These are phyloP conservation scores for Yarrowia bubula DNA, from an alignment of 805 yeast species.

Conservation along the genomic window DNA sequence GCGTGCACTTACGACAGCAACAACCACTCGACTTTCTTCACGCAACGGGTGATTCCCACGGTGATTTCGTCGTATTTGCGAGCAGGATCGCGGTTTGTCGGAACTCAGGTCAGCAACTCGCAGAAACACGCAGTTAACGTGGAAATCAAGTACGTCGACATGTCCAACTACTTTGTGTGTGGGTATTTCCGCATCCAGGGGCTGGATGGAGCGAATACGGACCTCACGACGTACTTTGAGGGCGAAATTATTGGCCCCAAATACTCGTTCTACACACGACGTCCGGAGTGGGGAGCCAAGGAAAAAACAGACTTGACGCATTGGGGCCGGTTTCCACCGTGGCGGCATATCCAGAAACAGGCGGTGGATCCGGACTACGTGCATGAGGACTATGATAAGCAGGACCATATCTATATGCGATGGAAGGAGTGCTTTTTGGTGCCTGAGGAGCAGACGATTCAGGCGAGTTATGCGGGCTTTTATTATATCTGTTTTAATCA, in stretches of 20 bases:
- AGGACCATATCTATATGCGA: constrained; percentile 73
- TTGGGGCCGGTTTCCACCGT: constrained; percentile 59
- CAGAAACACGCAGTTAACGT: constrained; percentile 65
- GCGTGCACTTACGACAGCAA: constrained; percentile 7
- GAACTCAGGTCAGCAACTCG: constrained; percentile 69
- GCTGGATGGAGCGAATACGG: constrained; percentile 58
- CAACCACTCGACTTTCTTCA: constrained; percentile 20
- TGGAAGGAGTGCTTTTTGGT: constrained; percentile 91
- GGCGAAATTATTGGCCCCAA: constrained; percentile 66
- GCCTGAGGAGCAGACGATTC: constrained; percentile 67
- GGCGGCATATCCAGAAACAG: constrained; percentile 39
- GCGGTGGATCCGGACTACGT: constrained; percentile 37
- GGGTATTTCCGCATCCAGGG: constrained; percentile 66
- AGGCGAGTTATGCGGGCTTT: constrained; percentile 89
- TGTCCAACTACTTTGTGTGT: constrained; percentile 49
- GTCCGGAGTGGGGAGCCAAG: constrained; percentile 59
- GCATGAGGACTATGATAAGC: constrained; percentile 38
- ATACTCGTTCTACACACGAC: constrained; percentile 58
- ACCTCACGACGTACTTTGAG: constrained; percentile 67
- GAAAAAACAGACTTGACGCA: constrained; percentile 62
- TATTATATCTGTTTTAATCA: constrained; percentile 85
- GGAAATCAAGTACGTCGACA: constrained; percentile 67
- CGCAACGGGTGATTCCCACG: neutral
- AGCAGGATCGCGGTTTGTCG: constrained; percentile 61
- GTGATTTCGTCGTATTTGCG: constrained; percentile 47